Percentiles rank a stretch among this genome's conserved stretches.
phyloP scores from a whole-genome alignment of 164 flowering plant genomes.

The Stephania japonica region DNA sequence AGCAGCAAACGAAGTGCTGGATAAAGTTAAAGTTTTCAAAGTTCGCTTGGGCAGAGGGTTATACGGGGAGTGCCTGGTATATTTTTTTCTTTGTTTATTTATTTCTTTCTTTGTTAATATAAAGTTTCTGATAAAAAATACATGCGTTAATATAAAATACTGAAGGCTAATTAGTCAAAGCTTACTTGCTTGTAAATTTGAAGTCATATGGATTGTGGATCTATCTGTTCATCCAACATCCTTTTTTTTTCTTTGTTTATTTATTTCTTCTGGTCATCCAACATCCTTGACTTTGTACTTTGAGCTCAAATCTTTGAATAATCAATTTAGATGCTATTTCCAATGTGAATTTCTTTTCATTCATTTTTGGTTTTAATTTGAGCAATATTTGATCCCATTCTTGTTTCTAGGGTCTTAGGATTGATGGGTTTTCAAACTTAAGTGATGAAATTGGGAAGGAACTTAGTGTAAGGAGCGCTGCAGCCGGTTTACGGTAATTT shows the following conservation, averaged over 20 bases:
- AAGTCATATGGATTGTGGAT: too few species aligned
- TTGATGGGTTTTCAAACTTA: conserved; percentile 60
- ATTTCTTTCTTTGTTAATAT: neutral
- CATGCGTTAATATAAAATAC: too few species aligned
- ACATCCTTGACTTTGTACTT: neutral
- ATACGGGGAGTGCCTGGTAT: conserved; percentile 93
- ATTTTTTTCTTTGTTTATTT: neutral
- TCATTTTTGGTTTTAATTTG: neutral
- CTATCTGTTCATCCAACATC: too few species aligned
- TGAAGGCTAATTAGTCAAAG: neutral
- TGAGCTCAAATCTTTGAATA: neutral
- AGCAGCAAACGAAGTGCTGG: conserved; percentile 56
- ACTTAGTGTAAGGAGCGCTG: conserved; percentile 70
- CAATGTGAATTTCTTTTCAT: neutral
- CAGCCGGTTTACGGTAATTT: conserved; percentile 70
- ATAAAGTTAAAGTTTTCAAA: conserved; percentile 54
- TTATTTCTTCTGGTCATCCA: neutral
- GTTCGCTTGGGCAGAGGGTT: conserved; percentile 75
- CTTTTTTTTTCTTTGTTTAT: neutral
- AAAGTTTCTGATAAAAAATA: too few species aligned
- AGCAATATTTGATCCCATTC: neutral
- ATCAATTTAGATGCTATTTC: neutral
- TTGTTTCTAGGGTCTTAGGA: conserved; percentile 59
- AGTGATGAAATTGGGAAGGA: conserved; percentile 72
- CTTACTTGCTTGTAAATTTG: too few species aligned